Conservation (phyloP, 2,329 filamentous ascomycete species). For the Alternaria tenuissima region DNA sequence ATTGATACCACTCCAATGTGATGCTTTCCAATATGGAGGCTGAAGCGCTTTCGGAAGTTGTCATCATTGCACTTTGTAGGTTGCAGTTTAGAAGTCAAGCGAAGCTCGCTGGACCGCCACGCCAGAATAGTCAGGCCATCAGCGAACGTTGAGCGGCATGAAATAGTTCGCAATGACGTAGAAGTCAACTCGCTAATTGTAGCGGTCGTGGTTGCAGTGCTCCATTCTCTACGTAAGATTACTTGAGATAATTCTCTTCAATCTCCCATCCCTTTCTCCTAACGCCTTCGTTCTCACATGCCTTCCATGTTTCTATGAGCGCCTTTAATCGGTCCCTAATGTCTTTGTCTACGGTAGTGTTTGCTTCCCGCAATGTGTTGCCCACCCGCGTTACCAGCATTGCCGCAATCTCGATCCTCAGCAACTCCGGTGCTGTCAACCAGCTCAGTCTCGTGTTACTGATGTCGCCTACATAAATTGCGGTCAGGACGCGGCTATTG, state of each 20-base stretch:
- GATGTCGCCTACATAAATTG: conserved; percentile 33
- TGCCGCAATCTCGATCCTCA: conserved; percentile 38
- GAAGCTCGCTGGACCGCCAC: not conserved
- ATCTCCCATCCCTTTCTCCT: conserved; percentile 25
- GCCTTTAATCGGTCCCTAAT: conserved; percentile 17
- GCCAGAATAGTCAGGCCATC: not conserved
- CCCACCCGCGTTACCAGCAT: conserved; percentile 18
- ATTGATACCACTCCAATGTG: not conserved
- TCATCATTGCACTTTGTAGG: not conserved
- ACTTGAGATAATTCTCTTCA: not conserved
- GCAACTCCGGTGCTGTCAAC: conserved; percentile 30
- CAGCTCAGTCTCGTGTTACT: conserved; percentile 30
- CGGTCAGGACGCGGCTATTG: conserved; percentile 24
- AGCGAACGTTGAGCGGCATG: not conserved
- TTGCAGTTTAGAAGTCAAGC: not conserved
- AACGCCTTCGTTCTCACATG: conserved; percentile 36
- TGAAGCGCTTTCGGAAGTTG: not conserved
- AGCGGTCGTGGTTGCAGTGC: not conserved
- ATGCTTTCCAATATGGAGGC: not conserved
- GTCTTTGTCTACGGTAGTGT: not conserved
- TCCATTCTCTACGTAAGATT: not conserved
- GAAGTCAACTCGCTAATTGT: not conserved
- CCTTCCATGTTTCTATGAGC: conserved; percentile 29
- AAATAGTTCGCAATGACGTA: not conserved
- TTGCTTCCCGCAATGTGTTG: not conserved